Evolutionary conservation across 495 filamentous ascomycete species (phyloP).

Genomic region (Hypoxylon trugodes): DNA sequence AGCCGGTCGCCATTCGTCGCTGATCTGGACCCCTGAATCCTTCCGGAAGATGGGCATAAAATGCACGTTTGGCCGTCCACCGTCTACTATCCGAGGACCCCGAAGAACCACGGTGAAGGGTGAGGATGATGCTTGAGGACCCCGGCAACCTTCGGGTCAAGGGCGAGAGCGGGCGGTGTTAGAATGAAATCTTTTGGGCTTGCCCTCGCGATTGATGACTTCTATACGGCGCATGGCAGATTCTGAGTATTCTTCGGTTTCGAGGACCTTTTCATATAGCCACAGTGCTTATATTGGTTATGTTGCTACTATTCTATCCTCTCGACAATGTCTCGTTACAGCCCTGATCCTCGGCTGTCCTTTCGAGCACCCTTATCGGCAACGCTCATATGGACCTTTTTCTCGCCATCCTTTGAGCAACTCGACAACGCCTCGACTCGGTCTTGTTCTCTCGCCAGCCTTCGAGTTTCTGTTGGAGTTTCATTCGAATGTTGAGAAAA

Average conservation of each 20-base stretch:
- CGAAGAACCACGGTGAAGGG: slow-evolving; percentile 28
- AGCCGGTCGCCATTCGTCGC: slow-evolving; percentile 3
- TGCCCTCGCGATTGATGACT: background rate
- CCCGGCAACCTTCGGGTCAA: slow-evolving; percentile 18
- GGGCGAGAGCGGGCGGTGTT: slow-evolving; percentile 28
- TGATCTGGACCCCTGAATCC: slow-evolving; percentile 22
- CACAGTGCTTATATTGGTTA: slow-evolving; percentile 15
- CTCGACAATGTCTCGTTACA: slow-evolving; percentile 29
- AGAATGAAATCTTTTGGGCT: slow-evolving; percentile 5
- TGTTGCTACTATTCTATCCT: slow-evolving; percentile 7
- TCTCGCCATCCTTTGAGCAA: background rate
- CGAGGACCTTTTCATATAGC: slow-evolving; percentile 11
- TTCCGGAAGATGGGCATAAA: slow-evolving; percentile 16
- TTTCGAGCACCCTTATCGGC: background rate
- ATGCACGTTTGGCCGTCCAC: slow-evolving; percentile 33
- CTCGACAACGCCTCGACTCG: background rate
- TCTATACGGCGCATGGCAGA: slow-evolving; percentile 12
- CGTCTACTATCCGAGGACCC: slow-evolving; percentile 12
- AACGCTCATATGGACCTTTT: background rate
- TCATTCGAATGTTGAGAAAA: too few relatives aligned
- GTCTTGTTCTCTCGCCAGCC: background rate
- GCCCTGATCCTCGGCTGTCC: background rate
- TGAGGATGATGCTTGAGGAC: slow-evolving; percentile 8
- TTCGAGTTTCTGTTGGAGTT: too few relatives aligned
- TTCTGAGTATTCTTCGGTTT: slow-evolving; percentile 27